Percentiles rank a stretch among this genome's conserved stretches.
phyloP scores from a whole-genome alignment of 139 green algal genomes.

The Micractinium sp. region DNA sequence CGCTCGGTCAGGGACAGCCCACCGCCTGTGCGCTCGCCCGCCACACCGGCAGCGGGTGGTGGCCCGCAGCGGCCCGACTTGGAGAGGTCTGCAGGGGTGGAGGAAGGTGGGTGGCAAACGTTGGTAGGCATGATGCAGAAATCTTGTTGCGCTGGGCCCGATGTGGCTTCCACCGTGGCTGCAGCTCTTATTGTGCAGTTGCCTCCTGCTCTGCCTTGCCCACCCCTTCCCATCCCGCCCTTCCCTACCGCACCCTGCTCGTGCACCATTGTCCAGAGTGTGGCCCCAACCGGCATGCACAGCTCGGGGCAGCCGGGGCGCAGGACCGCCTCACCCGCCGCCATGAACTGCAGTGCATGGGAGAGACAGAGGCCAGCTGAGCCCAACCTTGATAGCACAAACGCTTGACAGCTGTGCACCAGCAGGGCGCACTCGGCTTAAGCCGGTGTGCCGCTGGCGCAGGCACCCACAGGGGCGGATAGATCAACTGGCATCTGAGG shows the following conservation, averaged over 20 bases:
- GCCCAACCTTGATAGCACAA: no score
- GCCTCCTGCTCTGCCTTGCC: neutral
- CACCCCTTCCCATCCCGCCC: neutral
- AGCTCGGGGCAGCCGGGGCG: conserved; percentile 18
- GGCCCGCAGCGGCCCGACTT: conserved; percentile 13
- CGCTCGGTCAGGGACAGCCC: conserved; percentile 23
- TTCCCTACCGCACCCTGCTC: conserved; percentile 13
- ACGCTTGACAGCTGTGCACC: no score
- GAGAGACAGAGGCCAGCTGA: no score
- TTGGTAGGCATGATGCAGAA: neutral
- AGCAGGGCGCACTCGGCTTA: no score
- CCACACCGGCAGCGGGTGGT: neutral
- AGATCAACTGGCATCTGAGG: no score
- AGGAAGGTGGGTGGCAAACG: neutral
- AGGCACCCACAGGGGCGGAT: no score
- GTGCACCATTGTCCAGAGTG: conserved; percentile 31
- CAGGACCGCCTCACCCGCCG: conserved; percentile 7
- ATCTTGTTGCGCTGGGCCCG: neutral
- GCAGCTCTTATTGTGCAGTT: neutral
- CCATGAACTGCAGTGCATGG: neutral
- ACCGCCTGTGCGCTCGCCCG: no score
- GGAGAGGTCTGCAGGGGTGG: conserved; percentile 6
- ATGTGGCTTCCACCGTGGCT: neutral
- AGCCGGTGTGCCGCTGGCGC: no score
- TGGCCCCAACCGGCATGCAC: conserved; percentile 19